Evolutionary conservation across 805 yeast species (phyloP).

Genomic region (Yueomyces sp.): DNA sequence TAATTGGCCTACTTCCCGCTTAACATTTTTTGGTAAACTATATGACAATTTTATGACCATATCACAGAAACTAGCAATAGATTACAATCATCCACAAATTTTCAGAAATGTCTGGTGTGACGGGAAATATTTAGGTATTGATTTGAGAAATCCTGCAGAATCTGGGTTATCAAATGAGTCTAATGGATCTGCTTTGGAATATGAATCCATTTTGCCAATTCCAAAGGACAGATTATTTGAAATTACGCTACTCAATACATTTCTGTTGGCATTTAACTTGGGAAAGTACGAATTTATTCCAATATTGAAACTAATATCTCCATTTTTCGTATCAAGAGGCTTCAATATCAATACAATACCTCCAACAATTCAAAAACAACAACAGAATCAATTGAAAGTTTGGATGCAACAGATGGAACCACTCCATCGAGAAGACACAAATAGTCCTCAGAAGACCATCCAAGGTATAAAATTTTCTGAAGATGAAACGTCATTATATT

Average conservation of each 20-base stretch:
- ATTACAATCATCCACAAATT: slow-evolving; percentile 43
- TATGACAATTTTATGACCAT: slow-evolving; percentile 39
- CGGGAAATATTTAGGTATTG: slow-evolving; percentile 20
- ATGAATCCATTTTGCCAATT: slow-evolving; percentile 20
- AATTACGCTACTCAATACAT: slow-evolving; percentile 29
- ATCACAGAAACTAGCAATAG: slow-evolving; percentile 39
- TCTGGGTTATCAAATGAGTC: slow-evolving; percentile 9
- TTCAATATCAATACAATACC: slow-evolving; percentile 20
- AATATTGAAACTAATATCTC: slow-evolving; percentile 31
- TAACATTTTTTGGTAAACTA: slow-evolving; percentile 38
- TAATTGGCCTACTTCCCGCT: slow-evolving; percentile 28
- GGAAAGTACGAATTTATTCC: slow-evolving; percentile 32
- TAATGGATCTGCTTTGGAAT: slow-evolving; percentile 8
- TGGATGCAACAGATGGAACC: slow-evolving; percentile 20
- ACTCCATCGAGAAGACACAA: slow-evolving; percentile 11
- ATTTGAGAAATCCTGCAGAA: slow-evolving; percentile 9
- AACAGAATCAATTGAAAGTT: slow-evolving; percentile 9
- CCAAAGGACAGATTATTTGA: slow-evolving; percentile 27
- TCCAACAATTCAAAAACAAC: slow-evolving; percentile 14
- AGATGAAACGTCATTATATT: not conserved
- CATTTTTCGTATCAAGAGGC: slow-evolving; percentile 30
- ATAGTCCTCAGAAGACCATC: not conserved
- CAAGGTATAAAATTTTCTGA: not conserved
- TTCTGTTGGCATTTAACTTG: slow-evolving; percentile 36
- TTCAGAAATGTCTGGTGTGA: slow-evolving; percentile 41